These are phyloP conservation scores for Annulohypoxylon moriforme DNA, from an alignment of 495 filamentous ascomycete species.

Conservation along the genomic window DNA sequence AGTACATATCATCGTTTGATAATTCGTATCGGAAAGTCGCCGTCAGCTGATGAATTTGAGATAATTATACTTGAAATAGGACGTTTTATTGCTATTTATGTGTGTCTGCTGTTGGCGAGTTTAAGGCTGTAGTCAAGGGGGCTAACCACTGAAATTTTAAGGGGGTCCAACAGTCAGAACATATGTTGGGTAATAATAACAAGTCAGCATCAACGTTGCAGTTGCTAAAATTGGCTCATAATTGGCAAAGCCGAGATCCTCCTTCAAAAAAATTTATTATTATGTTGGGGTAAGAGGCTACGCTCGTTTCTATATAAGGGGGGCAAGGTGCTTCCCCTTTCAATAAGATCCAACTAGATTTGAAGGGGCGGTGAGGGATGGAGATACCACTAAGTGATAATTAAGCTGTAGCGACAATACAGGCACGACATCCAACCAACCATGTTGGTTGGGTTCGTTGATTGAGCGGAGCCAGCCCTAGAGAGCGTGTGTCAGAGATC, in stretches of 20 bases:
- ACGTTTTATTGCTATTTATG: not conserved
- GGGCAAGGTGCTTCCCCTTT: not conserved
- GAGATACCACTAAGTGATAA: not conserved
- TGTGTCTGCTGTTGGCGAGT: not conserved
- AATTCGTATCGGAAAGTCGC: not conserved
- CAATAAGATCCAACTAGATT: not conserved
- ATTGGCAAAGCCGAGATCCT: slow-evolving; percentile 14
- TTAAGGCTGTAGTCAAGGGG: slow-evolving; percentile 5
- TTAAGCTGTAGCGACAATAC: not conserved
- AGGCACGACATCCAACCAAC: not conserved
- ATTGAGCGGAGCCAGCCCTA: slow-evolving; percentile 1
- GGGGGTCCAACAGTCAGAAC: not conserved
- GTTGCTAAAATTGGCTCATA: not conserved
- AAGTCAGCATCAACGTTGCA: slow-evolving; percentile 9
- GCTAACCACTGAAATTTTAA: slow-evolving; percentile 2
- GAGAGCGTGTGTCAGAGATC: not conserved
- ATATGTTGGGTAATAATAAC: not conserved
- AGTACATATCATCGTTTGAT: not conserved
- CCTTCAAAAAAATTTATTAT: slow-evolving; percentile 14
- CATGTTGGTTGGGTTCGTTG: not conserved
- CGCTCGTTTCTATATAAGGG: slow-evolving; percentile 6
- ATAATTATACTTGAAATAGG: not conserved
- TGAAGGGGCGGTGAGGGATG: slow-evolving; percentile 1
- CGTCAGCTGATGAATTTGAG: not conserved
- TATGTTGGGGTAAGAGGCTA: not conserved